Conservation (phyloP, 208 protist species). For the Leishmania tropica region DNA sequence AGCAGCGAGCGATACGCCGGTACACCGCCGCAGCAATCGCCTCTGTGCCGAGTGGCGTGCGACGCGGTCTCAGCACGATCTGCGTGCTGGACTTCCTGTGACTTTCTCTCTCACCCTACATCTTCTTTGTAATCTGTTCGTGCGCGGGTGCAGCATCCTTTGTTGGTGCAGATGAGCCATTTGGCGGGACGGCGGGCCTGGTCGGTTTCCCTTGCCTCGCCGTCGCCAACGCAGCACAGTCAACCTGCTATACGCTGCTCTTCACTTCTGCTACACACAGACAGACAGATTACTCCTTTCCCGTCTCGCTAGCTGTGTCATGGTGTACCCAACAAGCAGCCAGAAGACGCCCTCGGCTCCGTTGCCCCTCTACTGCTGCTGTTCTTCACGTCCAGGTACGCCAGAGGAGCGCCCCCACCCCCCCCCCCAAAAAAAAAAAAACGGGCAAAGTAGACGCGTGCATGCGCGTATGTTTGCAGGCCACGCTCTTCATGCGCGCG, state of each 20-base stretch:
- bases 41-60: neutral
- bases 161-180: neutral
- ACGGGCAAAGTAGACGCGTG: neutral
- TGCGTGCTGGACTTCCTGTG: conserved; percentile 11
- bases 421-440: neutral
- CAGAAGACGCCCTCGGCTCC: neutral
- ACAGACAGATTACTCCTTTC: neutral
- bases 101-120: neutral
- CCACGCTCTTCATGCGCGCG: neutral
- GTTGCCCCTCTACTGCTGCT: neutral
- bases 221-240: neutral
- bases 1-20: conserved; percentile 4
- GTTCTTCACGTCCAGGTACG: neutral
- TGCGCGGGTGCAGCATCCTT: neutral
- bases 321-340: neutral
- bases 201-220: neutral
- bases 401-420: neutral
- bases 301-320: neutral
- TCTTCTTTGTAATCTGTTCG: neutral
- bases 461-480: neutral
- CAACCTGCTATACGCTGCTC: neutral
- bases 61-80: neutral
- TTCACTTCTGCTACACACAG: neutral
- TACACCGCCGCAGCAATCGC: neutral
- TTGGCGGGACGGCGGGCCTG: too few relatives aligned